Evolutionary conservation across 352 stramenopile species (phyloP), one percentile per base, ranked within the genome.

Genomic region (Pythium grandisporangium): DNA sequence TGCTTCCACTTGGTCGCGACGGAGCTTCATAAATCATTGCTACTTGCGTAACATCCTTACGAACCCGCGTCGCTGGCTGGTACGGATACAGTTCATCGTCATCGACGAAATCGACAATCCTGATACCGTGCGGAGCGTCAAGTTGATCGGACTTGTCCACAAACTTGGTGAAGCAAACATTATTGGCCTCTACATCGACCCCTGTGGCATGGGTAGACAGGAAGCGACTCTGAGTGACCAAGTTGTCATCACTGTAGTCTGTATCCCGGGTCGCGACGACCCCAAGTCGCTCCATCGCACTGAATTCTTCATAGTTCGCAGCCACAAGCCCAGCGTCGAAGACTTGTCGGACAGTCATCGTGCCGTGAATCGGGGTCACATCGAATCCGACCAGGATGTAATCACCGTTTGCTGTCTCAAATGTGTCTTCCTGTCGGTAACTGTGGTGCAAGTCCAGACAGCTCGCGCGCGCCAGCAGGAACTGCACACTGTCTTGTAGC

Each of bases 61-160:
- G 53, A 23, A 74, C 45, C 2, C 58, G 59, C 14, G 55, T 27
- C 19, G 51, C 22, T 0, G 58, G 30, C n/a, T 48, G 29, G 35
- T 55, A 67, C 32, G 53, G 53, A 12, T 66, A 55, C 38, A 66
- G 26, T 1, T 74, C 57, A 26, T 74, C 60, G 23, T 54, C 55
- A 12, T 66, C 63, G 11, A 70, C 48, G 6, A 26, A 57, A 37
- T 70, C 59, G 33, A 58, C 46, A 2, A 56, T 57, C 11, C 66
- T 10, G 0, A 48, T 14, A 4, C 20, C 46, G n/a, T 53, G 34
- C 6, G 46, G 46, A 13, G 36, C 30, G 0, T 30, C 13, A 10
- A 53, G 30, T 14, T 42, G 16, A 11, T 47, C 38, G 0, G 46
- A 53, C 1, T n/a, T 12, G 2, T 30, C 19, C 20, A 33, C 44